These are phyloP conservation scores for Aureobasidium sp. DNA, from an alignment of 2,329 filamentous ascomycete species.

Conservation along the genomic window DNA sequence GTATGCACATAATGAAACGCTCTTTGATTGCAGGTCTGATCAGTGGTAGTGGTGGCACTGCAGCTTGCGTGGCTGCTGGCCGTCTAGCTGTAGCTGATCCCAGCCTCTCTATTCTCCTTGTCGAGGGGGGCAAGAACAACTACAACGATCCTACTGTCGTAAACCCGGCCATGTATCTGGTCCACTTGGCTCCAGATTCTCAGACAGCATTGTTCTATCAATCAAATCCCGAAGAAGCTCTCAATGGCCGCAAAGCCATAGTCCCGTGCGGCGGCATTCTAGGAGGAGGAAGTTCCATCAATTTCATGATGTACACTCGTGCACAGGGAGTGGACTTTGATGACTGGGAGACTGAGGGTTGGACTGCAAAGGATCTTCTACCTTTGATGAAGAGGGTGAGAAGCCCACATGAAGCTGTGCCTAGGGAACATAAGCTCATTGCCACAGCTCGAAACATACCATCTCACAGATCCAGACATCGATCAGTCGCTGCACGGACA, in stretches of 20 bases:
- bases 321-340: slow-evolving; percentile 20
- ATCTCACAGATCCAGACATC: slow-evolving; percentile 16
- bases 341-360: slow-evolving; percentile 20
- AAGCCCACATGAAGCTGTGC: no score
- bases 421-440: not conserved
- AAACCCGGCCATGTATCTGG: slow-evolving; percentile 45
- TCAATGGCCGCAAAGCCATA: slow-evolving; percentile 38
- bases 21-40: not conserved
- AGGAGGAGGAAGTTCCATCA: slow-evolving; percentile 49
- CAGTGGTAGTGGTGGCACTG: slow-evolving; percentile 34
- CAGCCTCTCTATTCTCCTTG: slow-evolving; percentile 43
- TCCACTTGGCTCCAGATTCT: slow-evolving; percentile 42
- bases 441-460: slow-evolving; percentile 20
- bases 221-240: slow-evolving; percentile 38
- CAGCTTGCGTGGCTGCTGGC: slow-evolving; percentile 44
- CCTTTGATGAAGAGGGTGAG: slow-evolving; percentile 19
- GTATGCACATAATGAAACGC: not conserved
- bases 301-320: slow-evolving; percentile 30
- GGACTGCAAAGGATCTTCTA: slow-evolving; percentile 19
- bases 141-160: slow-evolving; percentile 44
- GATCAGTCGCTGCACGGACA: slow-evolving; percentile 18
- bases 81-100: slow-evolving; percentile 47
- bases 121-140: slow-evolving; percentile 50
- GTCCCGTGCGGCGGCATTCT: slow-evolving; percentile 45
- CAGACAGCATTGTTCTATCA: slow-evolving; percentile 49